phyloP scores from a whole-genome alignment of 2,329 filamentous ascomycete species.

The Aulographum hederae region DNA sequence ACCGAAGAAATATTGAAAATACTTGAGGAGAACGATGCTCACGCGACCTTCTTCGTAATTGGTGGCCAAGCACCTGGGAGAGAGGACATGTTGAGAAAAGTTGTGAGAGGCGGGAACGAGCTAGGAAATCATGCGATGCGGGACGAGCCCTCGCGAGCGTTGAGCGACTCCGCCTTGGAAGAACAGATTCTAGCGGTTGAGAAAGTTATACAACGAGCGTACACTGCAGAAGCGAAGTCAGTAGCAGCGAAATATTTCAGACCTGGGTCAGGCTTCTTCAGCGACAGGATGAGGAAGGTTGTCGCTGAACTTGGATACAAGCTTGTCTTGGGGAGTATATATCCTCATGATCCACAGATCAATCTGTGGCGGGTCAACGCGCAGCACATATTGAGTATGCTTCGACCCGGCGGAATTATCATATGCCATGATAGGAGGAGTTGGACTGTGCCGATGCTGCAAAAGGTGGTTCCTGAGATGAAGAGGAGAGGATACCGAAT shows the following conservation, averaged over 20 bases:
- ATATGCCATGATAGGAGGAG: slow-evolving; percentile 69
- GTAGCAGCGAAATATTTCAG: slow-evolving; percentile 53
- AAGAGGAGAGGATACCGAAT: slow-evolving; percentile 50
- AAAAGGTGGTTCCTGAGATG: slow-evolving; percentile 52
- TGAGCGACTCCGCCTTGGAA: slow-evolving; percentile 40
- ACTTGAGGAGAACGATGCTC: slow-evolving; percentile 44
- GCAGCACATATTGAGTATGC: slow-evolving; percentile 63
- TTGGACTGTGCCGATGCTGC: slow-evolving; percentile 73
- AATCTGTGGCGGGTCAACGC: slow-evolving; percentile 51
- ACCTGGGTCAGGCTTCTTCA: slow-evolving; percentile 75
- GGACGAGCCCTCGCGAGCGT: slow-evolving; percentile 54
- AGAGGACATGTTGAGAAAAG: slow-evolving; percentile 27
- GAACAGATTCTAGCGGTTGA: slow-evolving; percentile 49
- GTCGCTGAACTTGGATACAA: slow-evolving; percentile 45
- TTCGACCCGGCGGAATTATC: slow-evolving; percentile 57
- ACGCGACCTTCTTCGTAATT: slow-evolving; percentile 79
- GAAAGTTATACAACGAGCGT: slow-evolving; percentile 36
- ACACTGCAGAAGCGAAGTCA: slow-evolving; percentile 19
- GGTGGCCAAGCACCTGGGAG: slow-evolving; percentile 50
- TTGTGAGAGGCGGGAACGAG: slow-evolving; percentile 35
- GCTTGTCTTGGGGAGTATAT: slow-evolving; percentile 67
- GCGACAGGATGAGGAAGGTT: slow-evolving; percentile 43
- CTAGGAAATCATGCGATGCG: slow-evolving; percentile 80
- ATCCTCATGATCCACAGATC: slow-evolving; percentile 85
- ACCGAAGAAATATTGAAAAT: slow-evolving; percentile 53